Base-by-base conservation (phyloP, 2,329 filamentous ascomycete species). In the Coniochaeta hoffmannii region DNA sequence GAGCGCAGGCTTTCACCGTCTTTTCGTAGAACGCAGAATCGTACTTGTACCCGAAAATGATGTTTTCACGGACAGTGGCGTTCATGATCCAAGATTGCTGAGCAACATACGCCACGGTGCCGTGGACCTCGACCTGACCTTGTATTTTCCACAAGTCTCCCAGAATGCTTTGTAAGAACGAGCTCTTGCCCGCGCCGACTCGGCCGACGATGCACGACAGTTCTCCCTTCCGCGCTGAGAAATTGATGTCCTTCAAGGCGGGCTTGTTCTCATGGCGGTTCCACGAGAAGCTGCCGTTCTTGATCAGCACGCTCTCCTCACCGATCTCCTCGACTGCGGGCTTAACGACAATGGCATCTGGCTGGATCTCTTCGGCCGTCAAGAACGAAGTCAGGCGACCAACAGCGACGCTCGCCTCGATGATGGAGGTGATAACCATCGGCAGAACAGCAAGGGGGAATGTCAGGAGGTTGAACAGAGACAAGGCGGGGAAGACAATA, bases 21-120 rank as follows among this genome's bases (percentile, higher is more conserved):
- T 89, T 86, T 55, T 97, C 90, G 72, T 99, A 99, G 71, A 99
- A 99, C 30, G 87, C 81, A 5, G 92, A 86, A 70, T 99, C 93
- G 77, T 89, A 97, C 50, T 90, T 86, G 72, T 99, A 91, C 1
- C 94, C 94, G 66, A 99, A 99, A 4, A 97, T 79, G 63, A 99
- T 96, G 67, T 99, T 99, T 67, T 99, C 94, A 64, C 91, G 90
- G 56, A 99, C 92, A 30, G 89, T 96, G 9, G 94, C 94, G 67
- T 99, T 99, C 86, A 97, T 93, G 53, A 99, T 89, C 94, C 95
- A 99, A 19, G 91, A 78, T 65, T 89, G 86, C 69, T 99, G 95
- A 15, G 91, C 89, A 57, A 96, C 94, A 68, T 97, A 99, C 1
- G 94, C 94, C 38, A 90, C 82, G 28, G 80, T 83, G 50, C 94